Evolutionary conservation across 805 yeast species (phyloP).

Genomic region (Barnettozyma californica): DNA sequence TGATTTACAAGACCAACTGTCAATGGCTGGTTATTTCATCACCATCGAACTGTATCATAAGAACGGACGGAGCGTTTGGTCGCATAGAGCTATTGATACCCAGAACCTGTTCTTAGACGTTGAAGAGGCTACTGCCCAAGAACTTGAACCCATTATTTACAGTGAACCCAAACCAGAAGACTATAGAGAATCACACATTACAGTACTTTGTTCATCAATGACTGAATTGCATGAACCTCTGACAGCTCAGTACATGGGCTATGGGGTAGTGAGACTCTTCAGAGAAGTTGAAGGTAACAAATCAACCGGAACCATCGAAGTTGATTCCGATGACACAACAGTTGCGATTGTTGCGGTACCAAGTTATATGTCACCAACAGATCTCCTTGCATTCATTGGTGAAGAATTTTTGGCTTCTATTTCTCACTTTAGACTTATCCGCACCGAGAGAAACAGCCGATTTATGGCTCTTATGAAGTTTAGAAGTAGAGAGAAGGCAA

Average conservation of each 20-base stretch:
- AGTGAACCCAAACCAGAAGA: slow-evolving; percentile 1
- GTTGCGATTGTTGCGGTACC: slow-evolving; percentile 84
- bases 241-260: slow-evolving; percentile 58
- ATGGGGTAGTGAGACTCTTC: slow-evolving; percentile 68
- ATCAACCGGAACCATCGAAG: slow-evolving; percentile 16
- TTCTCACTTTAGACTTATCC: slow-evolving; percentile 67
- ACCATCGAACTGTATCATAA: slow-evolving; percentile 15
- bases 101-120: slow-evolving; percentile 2
- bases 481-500: slow-evolving; percentile 47
- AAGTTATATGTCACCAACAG: slow-evolving; percentile 80
- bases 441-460: slow-evolving; percentile 60
- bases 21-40: background rate
- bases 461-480: slow-evolving; percentile 79
- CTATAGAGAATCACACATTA: slow-evolving; percentile 29
- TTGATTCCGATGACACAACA: slow-evolving; percentile 55
- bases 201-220: slow-evolving; percentile 14
- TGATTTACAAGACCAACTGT: background rate
- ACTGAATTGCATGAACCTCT: slow-evolving; percentile 9
- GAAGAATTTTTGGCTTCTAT: slow-evolving; percentile 47
- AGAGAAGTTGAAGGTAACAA: slow-evolving; percentile 37
- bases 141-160: background rate
- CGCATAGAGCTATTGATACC: background rate
- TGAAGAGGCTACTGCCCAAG: background rate
- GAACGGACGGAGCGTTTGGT: slow-evolving; percentile 3
- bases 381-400: slow-evolving; percentile 76